Conservation (phyloP, 345 rosid genomes). For the Citrus cavaleriei region DNA sequence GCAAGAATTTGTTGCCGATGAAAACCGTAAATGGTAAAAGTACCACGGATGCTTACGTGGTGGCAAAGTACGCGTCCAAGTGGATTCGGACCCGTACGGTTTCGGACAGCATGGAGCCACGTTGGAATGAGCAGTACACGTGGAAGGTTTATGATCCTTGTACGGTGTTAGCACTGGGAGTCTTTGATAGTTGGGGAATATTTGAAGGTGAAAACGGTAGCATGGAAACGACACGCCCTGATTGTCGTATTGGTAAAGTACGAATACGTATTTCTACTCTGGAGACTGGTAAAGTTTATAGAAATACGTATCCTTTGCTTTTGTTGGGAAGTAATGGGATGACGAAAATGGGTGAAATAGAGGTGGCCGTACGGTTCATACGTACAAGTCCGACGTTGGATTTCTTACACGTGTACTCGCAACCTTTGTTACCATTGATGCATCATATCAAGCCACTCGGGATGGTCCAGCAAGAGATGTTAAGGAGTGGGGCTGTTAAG, state of each 20-base stretch:
- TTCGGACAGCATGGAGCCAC: constrained; percentile 66
- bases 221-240: constrained; percentile 49
- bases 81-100: constrained; percentile 93
- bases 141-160: constrained; percentile 89
- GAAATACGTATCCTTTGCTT: constrained; percentile 55
- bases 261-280: constrained; percentile 70
- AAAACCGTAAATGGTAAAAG: constrained; percentile 62
- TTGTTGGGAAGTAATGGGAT: constrained; percentile 53
- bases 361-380: constrained; percentile 64
- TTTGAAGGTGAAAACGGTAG: constrained; percentile 33
- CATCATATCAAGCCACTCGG: constrained; percentile 73
- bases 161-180: constrained; percentile 72
- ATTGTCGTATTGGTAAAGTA: constrained; percentile 65
- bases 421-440: constrained; percentile 73
- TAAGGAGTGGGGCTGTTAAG: constrained; percentile 50
- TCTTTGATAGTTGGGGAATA: constrained; percentile 66
- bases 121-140: constrained; percentile 93
- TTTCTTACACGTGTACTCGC: constrained; percentile 81
- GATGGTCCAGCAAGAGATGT: constrained; percentile 44
- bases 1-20: constrained; percentile 76
- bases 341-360: constrained; percentile 73
- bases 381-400: constrained; percentile 65
- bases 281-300: constrained; percentile 64
- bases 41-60: constrained; percentile 72
- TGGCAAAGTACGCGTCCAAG: constrained; percentile 80